A percentile compares a stretch with the other conserved stretches of the same genome.
These are phyloP conservation scores for Centella asiatica DNA, from an alignment of 129 eudicot species.

Conservation along the genomic window DNA sequence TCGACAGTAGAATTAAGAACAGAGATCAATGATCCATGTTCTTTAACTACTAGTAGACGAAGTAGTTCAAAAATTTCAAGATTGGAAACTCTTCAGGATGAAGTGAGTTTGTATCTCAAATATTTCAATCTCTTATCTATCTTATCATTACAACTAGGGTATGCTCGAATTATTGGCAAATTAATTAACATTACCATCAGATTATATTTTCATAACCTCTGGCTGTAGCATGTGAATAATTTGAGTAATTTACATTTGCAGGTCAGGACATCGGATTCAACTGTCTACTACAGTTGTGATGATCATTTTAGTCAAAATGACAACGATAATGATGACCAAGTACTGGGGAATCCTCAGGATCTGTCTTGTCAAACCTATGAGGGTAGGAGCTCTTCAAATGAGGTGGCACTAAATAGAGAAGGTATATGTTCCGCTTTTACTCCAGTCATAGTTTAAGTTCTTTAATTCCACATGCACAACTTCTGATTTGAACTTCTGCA, in stretches of 20 bases:
- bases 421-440: slow-evolving; percentile 25
- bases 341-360: slow-evolving; percentile 14
- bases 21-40: slow-evolving; percentile 46
- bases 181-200: background rate
- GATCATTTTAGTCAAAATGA: slow-evolving; percentile 43
- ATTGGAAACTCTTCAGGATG: slow-evolving; percentile 34
- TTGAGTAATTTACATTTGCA: slow-evolving; percentile 24
- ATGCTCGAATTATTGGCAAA: background rate
- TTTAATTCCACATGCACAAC: background rate
- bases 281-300: slow-evolving; percentile 52
- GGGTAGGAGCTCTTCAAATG: slow-evolving; percentile 18
- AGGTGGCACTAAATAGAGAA: slow-evolving; percentile 26
- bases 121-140: background rate
- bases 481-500: slow-evolving; percentile 1
- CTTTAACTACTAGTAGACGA: slow-evolving; percentile 36
- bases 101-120: slow-evolving; percentile 36
- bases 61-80: slow-evolving; percentile 27
- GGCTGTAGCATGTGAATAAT: background rate
- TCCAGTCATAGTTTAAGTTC: background rate
- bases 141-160: background rate
- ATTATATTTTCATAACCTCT: background rate
- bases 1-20: slow-evolving; percentile 42
- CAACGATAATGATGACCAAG: slow-evolving; percentile 23
- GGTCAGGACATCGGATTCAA: slow-evolving; percentile 44
- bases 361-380: slow-evolving; percentile 9